These are phyloP conservation scores for Saccharum hybrid DNA, from an alignment of 202 grass and related monocot species.

Conservation along the genomic window DNA sequence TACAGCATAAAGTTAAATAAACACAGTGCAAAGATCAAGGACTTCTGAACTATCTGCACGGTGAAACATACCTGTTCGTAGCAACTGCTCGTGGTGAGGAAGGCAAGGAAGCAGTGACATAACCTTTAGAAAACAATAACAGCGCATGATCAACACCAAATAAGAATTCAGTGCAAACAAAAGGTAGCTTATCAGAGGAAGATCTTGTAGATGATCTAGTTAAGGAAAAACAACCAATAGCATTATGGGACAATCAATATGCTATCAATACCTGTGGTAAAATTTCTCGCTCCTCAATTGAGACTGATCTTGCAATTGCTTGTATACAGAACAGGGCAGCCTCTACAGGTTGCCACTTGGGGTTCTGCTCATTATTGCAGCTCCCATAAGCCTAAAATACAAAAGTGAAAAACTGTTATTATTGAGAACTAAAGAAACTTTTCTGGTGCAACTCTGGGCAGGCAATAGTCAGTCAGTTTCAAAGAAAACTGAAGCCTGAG, in stretches of 20 bases:
- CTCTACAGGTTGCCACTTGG: slow-evolving; percentile 93
- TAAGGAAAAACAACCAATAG: slow-evolving; percentile 3
- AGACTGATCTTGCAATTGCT: slow-evolving; percentile 86
- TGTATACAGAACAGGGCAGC: slow-evolving; percentile 93
- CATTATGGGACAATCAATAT: slow-evolving; percentile 11
- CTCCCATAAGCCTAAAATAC: slow-evolving; percentile 72
- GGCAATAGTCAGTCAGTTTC: slow-evolving; percentile 26
- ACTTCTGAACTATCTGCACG: slow-evolving; percentile 36
- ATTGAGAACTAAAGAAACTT: slow-evolving; percentile 19
- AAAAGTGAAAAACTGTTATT: slow-evolving; percentile 35
- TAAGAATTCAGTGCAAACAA: slow-evolving; percentile 29
- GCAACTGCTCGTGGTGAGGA: slow-evolving; percentile 68
- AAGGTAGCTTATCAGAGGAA: slow-evolving; percentile 13
- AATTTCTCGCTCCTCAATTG: slow-evolving; percentile 80
- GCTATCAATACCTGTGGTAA: slow-evolving; percentile 72
- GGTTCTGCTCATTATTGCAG: slow-evolving; percentile 52
- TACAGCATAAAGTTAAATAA: slow-evolving; percentile 25
- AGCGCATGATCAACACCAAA: slow-evolving; percentile 17
- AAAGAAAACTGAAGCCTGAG: slow-evolving; percentile 27
- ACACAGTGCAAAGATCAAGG: slow-evolving; percentile 3
- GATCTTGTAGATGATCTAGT: slow-evolving; percentile 16
- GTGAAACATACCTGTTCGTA: slow-evolving; percentile 81
- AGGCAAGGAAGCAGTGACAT: slow-evolving; percentile 86
- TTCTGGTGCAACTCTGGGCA: neutral
- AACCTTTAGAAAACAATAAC: slow-evolving; percentile 63